A percentile compares a stretch with the other conserved stretches of the same genome.
Evolutionary conservation across 306 rosid species (phyloP).

Genomic region (Casuarina equisetifolia): DNA sequence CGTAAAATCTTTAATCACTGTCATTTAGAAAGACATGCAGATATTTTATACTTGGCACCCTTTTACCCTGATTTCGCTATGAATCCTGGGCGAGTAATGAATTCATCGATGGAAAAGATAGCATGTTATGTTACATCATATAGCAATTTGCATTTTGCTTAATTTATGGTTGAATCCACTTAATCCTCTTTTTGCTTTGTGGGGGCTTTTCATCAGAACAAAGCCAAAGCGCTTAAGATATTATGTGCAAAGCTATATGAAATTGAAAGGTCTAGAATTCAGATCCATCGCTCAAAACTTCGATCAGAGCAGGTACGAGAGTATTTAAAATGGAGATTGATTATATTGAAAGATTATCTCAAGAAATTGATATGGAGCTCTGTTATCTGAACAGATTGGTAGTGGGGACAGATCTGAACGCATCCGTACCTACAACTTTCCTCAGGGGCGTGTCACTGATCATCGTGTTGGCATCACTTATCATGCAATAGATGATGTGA

Average conservation of each 20-base stretch:
- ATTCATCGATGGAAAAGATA: neutral
- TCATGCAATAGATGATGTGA: slow-evolving; percentile 75
- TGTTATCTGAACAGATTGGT: slow-evolving; percentile 59
- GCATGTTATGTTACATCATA: neutral
- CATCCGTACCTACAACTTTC: slow-evolving; percentile 85
- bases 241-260: slow-evolving; percentile 89
- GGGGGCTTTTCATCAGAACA: slow-evolving; percentile 56
- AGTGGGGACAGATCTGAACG: slow-evolving; percentile 95
- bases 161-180: neutral
- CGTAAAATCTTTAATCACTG: neutral
- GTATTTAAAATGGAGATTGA: neutral
- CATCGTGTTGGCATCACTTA: slow-evolving; percentile 84
- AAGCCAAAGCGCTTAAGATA: slow-evolving; percentile 83
- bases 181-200: slow-evolving; percentile 10
- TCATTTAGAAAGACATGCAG: neutral
- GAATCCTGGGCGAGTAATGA: neutral
- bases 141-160: neutral
- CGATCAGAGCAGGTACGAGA: slow-evolving; percentile 72
- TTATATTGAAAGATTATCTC: too few species aligned
- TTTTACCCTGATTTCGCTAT: neutral
- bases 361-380: slow-evolving; percentile 18
- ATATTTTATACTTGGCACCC: neutral
- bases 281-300: slow-evolving; percentile 65
- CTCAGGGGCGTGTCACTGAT: slow-evolving; percentile 94
- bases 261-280: slow-evolving; percentile 73